Evolutionary conservation across 345 rosid species (phyloP).

Genomic region (Eucalyptus polybractea): DNA sequence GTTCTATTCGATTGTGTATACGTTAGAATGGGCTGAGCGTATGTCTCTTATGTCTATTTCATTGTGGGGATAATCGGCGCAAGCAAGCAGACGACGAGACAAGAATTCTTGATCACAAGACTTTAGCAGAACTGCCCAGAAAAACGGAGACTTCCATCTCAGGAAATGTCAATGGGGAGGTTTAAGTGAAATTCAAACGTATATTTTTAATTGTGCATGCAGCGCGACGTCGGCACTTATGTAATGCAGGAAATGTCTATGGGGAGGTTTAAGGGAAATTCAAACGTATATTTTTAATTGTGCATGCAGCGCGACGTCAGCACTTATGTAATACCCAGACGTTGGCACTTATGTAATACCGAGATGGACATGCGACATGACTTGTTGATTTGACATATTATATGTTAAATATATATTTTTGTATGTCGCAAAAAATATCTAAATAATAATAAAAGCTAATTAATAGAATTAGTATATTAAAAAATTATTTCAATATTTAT

Average conservation of each 20-base stretch:
- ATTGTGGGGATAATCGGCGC: not conserved
- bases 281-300: not conserved
- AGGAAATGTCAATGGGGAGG: not conserved
- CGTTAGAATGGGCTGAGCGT: not conserved
- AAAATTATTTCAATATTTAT: accelerated
- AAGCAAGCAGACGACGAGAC: not conserved
- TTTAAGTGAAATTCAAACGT: not conserved
- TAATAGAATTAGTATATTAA: too few relatives aligned
- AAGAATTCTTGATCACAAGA: not conserved
- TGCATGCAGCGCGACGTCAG: too few relatives aligned
- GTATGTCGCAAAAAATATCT: too few relatives aligned
- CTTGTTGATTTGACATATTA: accelerated
- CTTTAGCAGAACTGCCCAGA: not conserved
- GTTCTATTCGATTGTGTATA: not conserved
- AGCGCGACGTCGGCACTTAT: too few relatives aligned
- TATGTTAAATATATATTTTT: too few relatives aligned
- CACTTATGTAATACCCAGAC: too few relatives aligned
- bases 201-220: too few relatives aligned
- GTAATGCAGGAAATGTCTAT: not conserved
- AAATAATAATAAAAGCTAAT: too few relatives aligned
- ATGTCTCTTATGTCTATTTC: not conserved
- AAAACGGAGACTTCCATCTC: not conserved
- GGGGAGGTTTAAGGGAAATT: not conserved
- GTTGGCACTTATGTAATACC: too few relatives aligned
- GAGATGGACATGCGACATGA: accelerated